A percentile compares a stretch with the other conserved stretches of the same genome.
phyloP scores from a whole-genome alignment of 306 rosid genomes.

The Alnus glutinosa region DNA sequence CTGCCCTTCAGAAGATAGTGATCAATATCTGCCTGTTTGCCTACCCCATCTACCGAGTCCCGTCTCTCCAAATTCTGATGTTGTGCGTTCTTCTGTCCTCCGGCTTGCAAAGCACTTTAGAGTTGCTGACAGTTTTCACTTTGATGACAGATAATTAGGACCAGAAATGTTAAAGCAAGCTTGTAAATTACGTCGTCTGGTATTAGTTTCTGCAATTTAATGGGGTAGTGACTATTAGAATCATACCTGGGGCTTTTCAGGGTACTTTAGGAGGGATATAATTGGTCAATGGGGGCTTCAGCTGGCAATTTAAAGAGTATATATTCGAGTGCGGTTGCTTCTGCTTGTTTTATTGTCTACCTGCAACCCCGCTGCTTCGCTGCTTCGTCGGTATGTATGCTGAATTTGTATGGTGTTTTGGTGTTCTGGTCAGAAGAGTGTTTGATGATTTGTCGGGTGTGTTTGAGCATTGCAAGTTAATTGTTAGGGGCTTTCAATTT shows the following conservation, averaged over 20 bases:
- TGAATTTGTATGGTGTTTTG: conserved; percentile 41
- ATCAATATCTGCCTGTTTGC: conserved; percentile 69
- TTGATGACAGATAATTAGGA: conserved; percentile 43
- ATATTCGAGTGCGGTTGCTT: conserved; percentile 37
- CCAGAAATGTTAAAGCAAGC: conserved; percentile 23
- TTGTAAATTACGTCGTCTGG: conserved; percentile 4
- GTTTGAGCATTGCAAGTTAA: conserved; percentile 36
- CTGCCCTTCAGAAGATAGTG: conserved; percentile 59
- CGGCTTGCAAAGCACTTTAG: conserved; percentile 80
- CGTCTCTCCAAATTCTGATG: conserved; percentile 61
- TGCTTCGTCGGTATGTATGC: conserved; percentile 33
- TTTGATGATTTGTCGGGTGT: conserved; percentile 40
- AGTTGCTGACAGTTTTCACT: conserved; percentile 63
- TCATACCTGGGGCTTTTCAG: conserved; percentile 14
- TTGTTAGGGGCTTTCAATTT: conserved; percentile 33
- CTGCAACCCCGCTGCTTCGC: conserved; percentile 32
- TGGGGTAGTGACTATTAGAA: conserved; percentile 8
- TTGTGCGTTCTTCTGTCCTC: conserved; percentile 60
- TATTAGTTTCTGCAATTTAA: conserved; percentile 14
- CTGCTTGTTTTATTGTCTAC: conserved; percentile 30
- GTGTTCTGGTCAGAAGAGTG: conserved; percentile 39
- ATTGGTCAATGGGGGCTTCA: conserved; percentile 35
- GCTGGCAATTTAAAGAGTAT: conserved; percentile 24
- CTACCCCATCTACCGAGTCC: conserved; percentile 72
- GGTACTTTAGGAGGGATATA: conserved; percentile 32